Base-by-base conservation (phyloP, 192 early-diverging fungal species). In the Piromyces finnis region DNA sequence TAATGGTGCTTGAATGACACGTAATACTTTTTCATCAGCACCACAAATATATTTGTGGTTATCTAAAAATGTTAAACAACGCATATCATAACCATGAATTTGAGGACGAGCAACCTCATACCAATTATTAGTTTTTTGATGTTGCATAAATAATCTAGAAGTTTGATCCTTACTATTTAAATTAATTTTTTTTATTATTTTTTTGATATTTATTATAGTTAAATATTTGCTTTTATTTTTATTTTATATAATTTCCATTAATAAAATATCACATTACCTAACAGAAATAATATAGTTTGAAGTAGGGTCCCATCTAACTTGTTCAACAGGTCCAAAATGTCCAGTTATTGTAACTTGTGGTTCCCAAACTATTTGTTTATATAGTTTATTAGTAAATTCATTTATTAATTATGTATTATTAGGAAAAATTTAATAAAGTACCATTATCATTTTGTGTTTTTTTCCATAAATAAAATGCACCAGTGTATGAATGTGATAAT, bases 1-100 rank as follows among this genome's bases (percentile, higher is more conserved):
- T 7, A n/a, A 26, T 27, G 51, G 51, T n/a, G 51, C 51, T 68
- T 68, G 51, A 68, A 68, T 68, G 9, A 68, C 51, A 68, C 51
- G 51, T n/a, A 68, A 68, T 26, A 92, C 92, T 84, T 98, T 99
- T 82, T 99, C 97, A 82, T 99, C 97, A 29, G 96, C 94, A 15
- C 94, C 97, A 79, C 91, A 90, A 12, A 95, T 93, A 86, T 92
- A 97, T 77, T 84, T 84, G 85, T 91, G 94, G 29, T 88, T 84
- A 80, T 90, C 80, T 14, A 93, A 85, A 80, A 97, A 95, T 1
- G 93, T 90, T 28, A 96, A 85, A 84, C 94, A 95, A 37, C 94
- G 89, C 79, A 96, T 86, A 83, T 97, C 94, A 84, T 98, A 98
- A 9, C 97, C 97, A 82, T 99, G 97, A 77, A 98, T 94, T 85